Evolutionary conservation across 2,329 filamentous ascomycete species (phyloP).

Genomic region (Botryotinia convoluta): DNA sequence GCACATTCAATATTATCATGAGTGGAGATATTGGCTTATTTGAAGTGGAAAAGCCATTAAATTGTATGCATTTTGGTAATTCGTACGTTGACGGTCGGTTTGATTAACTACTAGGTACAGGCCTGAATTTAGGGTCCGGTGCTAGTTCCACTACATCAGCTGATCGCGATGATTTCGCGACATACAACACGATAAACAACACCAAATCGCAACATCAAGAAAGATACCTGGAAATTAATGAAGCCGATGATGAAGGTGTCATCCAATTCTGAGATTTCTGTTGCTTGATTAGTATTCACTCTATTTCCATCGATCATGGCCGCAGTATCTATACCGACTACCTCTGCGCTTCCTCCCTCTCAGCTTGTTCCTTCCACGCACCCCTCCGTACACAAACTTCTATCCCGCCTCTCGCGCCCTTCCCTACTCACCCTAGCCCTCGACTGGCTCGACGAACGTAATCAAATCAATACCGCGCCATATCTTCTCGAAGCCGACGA

Average conservation of each 20-base stretch:
- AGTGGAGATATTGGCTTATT: background rate
- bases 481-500: conserved; percentile 48
- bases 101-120: background rate
- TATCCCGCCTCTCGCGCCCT: conserved; percentile 68
- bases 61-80: background rate
- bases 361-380: conserved; percentile 66
- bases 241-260: background rate
- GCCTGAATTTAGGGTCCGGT: background rate
- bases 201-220: background rate
- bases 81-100: too few relatives aligned
- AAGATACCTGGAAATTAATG: background rate
- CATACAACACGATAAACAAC: background rate
- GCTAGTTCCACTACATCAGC: background rate
- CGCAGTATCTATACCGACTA: conserved; percentile 63
- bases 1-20: background rate
- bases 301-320: conserved; percentile 1
- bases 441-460: conserved; percentile 72
- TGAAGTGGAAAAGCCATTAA: background rate
- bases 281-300: background rate
- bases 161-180: conserved; percentile 19
- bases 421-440: conserved; percentile 70
- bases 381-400: conserved; percentile 60
- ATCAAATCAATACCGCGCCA: conserved; percentile 58
- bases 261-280: background rate
- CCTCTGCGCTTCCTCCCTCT: conserved; percentile 67